A percentile compares a stretch with the other conserved stretches of the same genome.
These are phyloP conservation scores for Acanthamoeba sp. DNA, from an alignment of 208 protist genomes.

Conservation along the genomic window DNA sequence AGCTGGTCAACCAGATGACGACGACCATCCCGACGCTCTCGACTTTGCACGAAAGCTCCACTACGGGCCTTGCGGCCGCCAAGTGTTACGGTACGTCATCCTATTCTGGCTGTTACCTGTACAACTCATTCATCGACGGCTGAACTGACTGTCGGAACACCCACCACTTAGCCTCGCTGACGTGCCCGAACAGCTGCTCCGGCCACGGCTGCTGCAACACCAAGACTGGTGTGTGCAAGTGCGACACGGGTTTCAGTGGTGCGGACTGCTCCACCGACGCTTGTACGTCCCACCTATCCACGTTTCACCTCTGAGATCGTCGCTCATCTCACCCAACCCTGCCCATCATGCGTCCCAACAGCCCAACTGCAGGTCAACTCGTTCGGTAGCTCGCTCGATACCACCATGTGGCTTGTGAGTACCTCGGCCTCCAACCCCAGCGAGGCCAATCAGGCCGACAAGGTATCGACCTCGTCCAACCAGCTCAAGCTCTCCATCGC, in stretches of 20 bases:
- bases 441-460: neutral
- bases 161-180: neutral
- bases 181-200: neutral
- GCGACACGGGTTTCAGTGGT: neutral
- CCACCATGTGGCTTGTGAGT: neutral
- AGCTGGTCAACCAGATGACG: neutral
- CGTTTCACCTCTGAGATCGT: neutral
- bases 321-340: neutral
- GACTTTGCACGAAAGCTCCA: neutral
- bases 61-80: neutral
- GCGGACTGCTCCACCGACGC: neutral
- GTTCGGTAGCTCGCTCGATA: neutral
- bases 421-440: neutral
- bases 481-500: neutral
- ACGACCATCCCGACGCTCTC: neutral
- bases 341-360: neutral
- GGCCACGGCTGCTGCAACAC: slow-evolving; percentile 11
- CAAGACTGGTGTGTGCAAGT: neutral
- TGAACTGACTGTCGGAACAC: neutral
- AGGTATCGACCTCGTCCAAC: neutral
- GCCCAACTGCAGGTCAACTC: neutral
- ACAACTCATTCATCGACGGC: neutral
- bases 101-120: neutral
- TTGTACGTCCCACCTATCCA: neutral
- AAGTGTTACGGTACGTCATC: slow-evolving; percentile 7